A percentile compares a stretch with the other conserved stretches of the same genome.
Conservation (phyloP, 257 asterid genomes). For the Echites panduratus region DNA sequence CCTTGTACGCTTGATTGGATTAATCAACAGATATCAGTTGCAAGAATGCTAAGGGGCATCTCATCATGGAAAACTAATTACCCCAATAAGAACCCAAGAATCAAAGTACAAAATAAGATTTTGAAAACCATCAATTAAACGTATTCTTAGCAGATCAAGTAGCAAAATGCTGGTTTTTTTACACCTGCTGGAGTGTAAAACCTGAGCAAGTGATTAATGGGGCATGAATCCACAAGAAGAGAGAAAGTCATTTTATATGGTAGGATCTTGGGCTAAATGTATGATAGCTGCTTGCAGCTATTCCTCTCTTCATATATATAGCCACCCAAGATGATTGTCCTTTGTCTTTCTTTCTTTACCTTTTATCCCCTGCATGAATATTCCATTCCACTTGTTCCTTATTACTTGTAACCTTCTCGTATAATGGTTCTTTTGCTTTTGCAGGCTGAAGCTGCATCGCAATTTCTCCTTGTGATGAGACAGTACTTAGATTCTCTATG, state of each 20-base stretch:
- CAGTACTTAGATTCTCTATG: slow-evolving; percentile 71
- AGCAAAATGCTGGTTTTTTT: background rate
- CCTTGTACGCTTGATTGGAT: background rate
- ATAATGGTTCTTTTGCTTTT: background rate
- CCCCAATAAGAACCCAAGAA: background rate
- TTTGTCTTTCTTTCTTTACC: background rate
- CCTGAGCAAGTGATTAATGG: background rate
- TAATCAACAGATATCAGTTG: background rate
- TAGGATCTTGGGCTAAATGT: background rate
- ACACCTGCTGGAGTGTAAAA: background rate
- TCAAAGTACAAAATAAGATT: background rate
- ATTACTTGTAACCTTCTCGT: background rate
- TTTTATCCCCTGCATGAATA: too few species aligned
- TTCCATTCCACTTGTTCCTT: background rate
- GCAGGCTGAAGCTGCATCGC: slow-evolving; percentile 76
- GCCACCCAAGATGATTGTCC: background rate
- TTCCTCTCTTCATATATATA: background rate
- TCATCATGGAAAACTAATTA: background rate
- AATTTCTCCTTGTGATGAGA: slow-evolving; percentile 51
- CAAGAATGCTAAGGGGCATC: background rate
- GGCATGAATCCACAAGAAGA: background rate
- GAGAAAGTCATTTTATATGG: background rate
- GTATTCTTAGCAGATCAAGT: background rate
- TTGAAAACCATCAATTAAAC: background rate
- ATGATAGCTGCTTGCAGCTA: background rate